These are phyloP conservation scores for Globisporangium orthogonon DNA, from an alignment of 352 stramenopile species.

Conservation along the genomic window DNA sequence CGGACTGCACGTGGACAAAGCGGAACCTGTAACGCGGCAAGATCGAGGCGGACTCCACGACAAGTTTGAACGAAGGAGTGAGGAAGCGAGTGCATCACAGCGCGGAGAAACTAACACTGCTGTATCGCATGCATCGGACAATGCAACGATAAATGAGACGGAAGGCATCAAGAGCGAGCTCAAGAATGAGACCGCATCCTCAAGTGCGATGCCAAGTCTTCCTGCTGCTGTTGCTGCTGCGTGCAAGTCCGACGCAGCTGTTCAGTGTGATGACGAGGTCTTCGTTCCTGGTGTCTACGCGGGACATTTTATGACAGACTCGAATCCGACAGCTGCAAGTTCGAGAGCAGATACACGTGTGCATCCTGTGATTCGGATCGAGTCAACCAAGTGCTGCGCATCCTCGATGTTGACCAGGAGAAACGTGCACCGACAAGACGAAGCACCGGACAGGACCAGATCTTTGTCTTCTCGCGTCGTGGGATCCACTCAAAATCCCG, in stretches of 20 bases:
- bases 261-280: constrained; percentile 25
- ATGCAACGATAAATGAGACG: neutral
- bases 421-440: neutral
- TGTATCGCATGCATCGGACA: too few species aligned
- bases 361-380: constrained; percentile 3
- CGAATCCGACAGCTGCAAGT: too few species aligned
- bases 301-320: neutral
- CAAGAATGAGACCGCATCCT: neutral
- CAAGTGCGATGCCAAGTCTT: neutral
- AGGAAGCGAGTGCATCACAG: neutral
- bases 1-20: constrained; percentile 21
- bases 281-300: neutral
- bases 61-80: neutral
- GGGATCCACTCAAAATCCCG: neutral
- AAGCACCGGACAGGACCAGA: neutral
- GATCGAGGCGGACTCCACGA: too few species aligned
- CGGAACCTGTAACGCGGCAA: neutral
- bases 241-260: constrained; percentile 12
- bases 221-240: neutral
- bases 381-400: neutral
- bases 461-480: neutral
- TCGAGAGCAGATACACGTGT: neutral
- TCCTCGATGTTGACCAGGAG: too few species aligned
- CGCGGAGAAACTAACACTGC: neutral
- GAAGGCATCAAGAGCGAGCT: neutral